Percentiles rank a stretch among this genome's conserved stretches.
phyloP scores from a whole-genome alignment of 208 protist genomes.

The Chromosphaera perkinsii region DNA sequence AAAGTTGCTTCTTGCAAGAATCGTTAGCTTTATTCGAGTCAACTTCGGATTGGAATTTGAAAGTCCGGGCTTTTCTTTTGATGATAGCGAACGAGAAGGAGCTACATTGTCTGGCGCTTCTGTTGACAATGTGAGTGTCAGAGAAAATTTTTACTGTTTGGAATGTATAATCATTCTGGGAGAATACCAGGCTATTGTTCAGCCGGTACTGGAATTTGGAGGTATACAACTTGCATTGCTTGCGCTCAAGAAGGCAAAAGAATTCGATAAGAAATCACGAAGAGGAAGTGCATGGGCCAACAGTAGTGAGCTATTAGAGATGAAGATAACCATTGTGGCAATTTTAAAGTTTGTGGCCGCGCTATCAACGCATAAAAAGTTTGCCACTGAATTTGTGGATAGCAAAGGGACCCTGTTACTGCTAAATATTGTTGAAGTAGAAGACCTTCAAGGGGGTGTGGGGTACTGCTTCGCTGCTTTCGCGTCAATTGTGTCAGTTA shows the following conservation, averaged over 20 bases:
- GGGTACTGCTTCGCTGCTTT: not conserved
- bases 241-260: not conserved
- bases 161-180: not conserved
- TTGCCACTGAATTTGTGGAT: conserved; percentile 25
- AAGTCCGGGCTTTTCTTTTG: too few species aligned
- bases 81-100: too few species aligned
- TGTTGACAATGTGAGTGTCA: too few species aligned
- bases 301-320: not conserved
- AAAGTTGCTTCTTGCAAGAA: too few species aligned
- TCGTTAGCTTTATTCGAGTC: too few species aligned
- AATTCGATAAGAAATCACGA: not conserved
- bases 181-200: not conserved
- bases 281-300: not conserved
- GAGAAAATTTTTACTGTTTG: too few species aligned
- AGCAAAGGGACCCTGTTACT: conserved; percentile 1
- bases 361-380: conserved; percentile 20
- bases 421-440: not conserved
- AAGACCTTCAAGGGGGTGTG: not conserved
- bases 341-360: not conserved
- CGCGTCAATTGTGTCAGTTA: not conserved
- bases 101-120: too few species aligned
- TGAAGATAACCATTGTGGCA: not conserved
- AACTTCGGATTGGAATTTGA: too few species aligned
- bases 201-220: conserved; percentile 3
- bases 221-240: not conserved